Base-by-base conservation (phyloP, 139 green algal species). In the Penium margaritaceum region DNA sequence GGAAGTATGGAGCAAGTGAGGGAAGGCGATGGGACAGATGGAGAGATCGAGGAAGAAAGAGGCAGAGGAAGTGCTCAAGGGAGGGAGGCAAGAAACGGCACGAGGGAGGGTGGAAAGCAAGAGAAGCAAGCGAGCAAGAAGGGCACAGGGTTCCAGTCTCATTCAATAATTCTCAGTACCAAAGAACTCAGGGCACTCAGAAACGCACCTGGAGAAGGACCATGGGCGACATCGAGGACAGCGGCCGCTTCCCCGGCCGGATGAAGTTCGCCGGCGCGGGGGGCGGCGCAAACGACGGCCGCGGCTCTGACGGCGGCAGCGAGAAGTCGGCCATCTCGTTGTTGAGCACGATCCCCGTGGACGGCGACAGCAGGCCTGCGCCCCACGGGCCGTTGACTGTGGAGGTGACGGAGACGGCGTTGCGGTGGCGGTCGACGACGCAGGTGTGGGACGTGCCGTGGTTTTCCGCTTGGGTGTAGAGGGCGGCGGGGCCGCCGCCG, bases 301-400 rank as follows among this genome's bases (percentile, higher is more conserved):
- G 51, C 5, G 12, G 29, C 51, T 24, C 30, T n/a, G 24, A n/a
- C 5, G 70, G 37, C 27, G 88, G 87, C 1, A 75, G 87, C 1
- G 85, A 90, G 71, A 96, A 96, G 79, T 96, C 91, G 30, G 90
- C 91, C 91, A 96, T 96, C 38, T 94, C 77, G 66, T 96, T 93
- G 82, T 96, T 96, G 14, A 93, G 65, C 9, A 96, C 6, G 6
- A 96, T 83, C 62, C 90, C 90, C 46, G 89, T 92, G 15, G 62
- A 74, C 0, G 46, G 14, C 3, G 80, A 91, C 4, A 93, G 12
- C 1, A 95, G 63, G 38, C 85, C 87, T 14, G 76, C 83, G 14
- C 91, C 91, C 84, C 94, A 96, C 0, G 55, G 60, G 6, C 68
- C 86, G 77, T 96, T 96, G 58, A 96, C 75, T 15, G 90, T 94